These are phyloP conservation scores for Hemerocallis citrina DNA, from an alignment of 106 monocot genomes.

Conservation along the genomic window DNA sequence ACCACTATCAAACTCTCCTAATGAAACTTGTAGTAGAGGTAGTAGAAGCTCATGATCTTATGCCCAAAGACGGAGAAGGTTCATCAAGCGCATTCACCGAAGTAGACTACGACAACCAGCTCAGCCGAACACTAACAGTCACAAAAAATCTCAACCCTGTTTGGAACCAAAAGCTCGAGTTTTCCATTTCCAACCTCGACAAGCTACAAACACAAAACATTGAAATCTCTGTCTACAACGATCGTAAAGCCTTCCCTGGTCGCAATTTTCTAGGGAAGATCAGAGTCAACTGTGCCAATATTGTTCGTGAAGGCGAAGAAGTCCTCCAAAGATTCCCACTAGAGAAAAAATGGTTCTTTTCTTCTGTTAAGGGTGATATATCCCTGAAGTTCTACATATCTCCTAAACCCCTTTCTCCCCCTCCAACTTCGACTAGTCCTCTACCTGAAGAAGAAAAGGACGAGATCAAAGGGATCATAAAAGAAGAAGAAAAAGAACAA, in stretches of 20 bases:
- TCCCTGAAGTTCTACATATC: slow-evolving; percentile 34
- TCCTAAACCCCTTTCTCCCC: slow-evolving; percentile 10
- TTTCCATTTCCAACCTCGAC: slow-evolving; percentile 19
- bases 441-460: neutral
- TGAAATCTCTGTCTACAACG: slow-evolving; percentile 43
- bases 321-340: slow-evolving; percentile 23
- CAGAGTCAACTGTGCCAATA: slow-evolving; percentile 15
- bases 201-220: slow-evolving; percentile 12
- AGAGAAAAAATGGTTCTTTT: slow-evolving; percentile 49
- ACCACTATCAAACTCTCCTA: neutral
- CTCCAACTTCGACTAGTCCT: neutral
- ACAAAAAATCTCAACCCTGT: slow-evolving; percentile 37
- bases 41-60: slow-evolving; percentile 40
- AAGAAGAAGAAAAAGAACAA: too few relatives aligned
- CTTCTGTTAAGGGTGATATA: slow-evolving; percentile 33
- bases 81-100: slow-evolving; percentile 44
- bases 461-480: slow-evolving; percentile 2
- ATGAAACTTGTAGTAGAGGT: slow-evolving; percentile 59
- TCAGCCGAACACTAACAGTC: slow-evolving; percentile 16
- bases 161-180: slow-evolving; percentile 53
- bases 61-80: slow-evolving; percentile 61
- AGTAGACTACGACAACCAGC: slow-evolving; percentile 46
- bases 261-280: slow-evolving; percentile 47
- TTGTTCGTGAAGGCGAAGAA: slow-evolving; percentile 27
- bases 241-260: slow-evolving; percentile 22